Base-by-base conservation (phyloP, 352 stramenopile species). In the Peronosclerospora sorghi region DNA sequence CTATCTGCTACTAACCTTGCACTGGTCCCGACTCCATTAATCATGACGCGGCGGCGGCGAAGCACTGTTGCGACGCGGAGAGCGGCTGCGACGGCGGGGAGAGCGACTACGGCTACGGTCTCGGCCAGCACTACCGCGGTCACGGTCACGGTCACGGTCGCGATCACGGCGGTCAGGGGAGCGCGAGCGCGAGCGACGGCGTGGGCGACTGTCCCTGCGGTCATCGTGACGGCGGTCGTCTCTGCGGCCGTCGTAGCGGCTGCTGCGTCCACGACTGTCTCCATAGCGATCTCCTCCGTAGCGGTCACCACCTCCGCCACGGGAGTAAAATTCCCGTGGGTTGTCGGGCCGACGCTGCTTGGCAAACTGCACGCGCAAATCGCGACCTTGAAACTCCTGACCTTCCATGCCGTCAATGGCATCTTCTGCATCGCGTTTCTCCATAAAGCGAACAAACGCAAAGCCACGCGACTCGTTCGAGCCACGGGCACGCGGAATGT, bases 351-450 rank as follows among this genome's bases (percentile, higher is more conserved):
- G 73, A 48, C 71, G 71, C 65, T 86, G 71, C 56, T 82, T 81
- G 38, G 74, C 74, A 50, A 82, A 84, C 55, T 86, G 71, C 56
- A 86, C 76, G 53, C 70, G 71, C 54, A 86, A 45, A 48, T 80
- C 60, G 39, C 73, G 68, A 42, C 70, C 75, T 45, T 85, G 72
- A 56, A 82, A 85, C 9, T 84, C 68, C 51, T 80, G 65, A 34
- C 65, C 68, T 39, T 89, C 69, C 65, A 84, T 79, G 41, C 43
- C 74, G 13, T 76, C 70, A 41, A 95, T 86, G 19, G 83, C 83
- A 50, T 94, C 80, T 32, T 95, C 83, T 5, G 83, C 83, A 39
- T 95, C 83, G 19, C 82, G 72, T 58, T 89, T 86, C 53, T 92
- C 68, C 50, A 90, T 47, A 55, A 88, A 96, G 8, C 80, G 74